Evolutionary conservation across 23 red algal genomes (phyloP).

Genomic region (Rhodosorus marinus): DNA sequence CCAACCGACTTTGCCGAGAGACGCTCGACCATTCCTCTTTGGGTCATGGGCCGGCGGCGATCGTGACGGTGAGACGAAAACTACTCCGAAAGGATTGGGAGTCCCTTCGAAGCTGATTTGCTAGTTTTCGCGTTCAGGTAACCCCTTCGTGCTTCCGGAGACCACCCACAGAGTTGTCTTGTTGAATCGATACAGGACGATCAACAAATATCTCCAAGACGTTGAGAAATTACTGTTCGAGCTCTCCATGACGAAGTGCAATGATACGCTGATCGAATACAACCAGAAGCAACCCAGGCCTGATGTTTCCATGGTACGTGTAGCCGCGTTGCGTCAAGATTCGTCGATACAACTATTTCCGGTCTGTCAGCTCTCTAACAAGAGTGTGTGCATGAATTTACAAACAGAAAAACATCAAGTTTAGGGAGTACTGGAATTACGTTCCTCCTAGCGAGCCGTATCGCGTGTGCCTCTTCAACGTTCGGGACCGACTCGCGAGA

Average conservation of each 20-base stretch:
- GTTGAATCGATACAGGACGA: constrained; percentile 66
- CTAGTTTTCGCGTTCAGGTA: no score
- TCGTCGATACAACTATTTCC: no score
- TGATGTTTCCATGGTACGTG: no score
- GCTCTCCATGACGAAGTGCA: constrained; percentile 78
- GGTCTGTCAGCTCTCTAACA: no score
- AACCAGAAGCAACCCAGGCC: no score
- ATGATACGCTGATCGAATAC: constrained; percentile 65
- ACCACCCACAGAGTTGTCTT: constrained; percentile 59
- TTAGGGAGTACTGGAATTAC: constrained; percentile 98
- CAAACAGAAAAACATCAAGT: no score
- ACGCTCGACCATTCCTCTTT: constrained; percentile 67
- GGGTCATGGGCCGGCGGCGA: constrained; percentile 98
- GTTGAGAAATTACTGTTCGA: constrained; percentile 87
- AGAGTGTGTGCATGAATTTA: no score
- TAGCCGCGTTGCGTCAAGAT: no score
- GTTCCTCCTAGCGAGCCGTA: constrained; percentile 93
- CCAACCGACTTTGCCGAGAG: constrained; percentile 39
- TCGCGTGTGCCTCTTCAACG: constrained; percentile 65
- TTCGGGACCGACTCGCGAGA: constrained; percentile 77
- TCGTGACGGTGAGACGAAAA: no score
- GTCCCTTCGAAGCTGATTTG: no score
- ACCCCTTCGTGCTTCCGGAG: constrained; percentile 80
- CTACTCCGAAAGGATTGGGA: no score
- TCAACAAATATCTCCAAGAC: constrained; percentile 49